Percentiles rank a stretch among this genome's conserved stretches.
Conservation (phyloP, 2,329 filamentous ascomycete genomes). For the Lasiodiplodia gonubiensis region DNA sequence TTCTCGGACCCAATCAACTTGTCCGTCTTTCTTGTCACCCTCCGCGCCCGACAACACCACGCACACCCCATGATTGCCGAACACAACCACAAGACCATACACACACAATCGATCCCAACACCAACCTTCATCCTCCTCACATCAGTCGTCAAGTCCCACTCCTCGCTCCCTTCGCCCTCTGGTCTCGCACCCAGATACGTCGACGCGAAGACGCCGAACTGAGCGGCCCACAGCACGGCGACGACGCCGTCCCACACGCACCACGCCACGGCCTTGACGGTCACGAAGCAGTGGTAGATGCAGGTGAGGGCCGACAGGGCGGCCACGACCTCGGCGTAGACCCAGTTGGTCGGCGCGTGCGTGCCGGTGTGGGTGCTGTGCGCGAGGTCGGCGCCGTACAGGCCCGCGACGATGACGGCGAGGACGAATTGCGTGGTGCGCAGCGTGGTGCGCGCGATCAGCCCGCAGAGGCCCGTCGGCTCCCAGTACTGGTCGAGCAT, state of each 20-base stretch:
- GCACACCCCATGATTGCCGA: neutral
- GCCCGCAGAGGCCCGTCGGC: neutral
- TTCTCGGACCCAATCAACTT: neutral
- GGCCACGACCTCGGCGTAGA: slow-evolving; percentile 8
- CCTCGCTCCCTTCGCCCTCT: neutral
- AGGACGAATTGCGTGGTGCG: slow-evolving; percentile 3
- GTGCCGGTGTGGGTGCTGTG: neutral
- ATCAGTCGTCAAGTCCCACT: neutral
- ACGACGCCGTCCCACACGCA: slow-evolving; percentile 11
- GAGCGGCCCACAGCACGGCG: slow-evolving; percentile 12
- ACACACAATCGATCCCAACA: neutral
- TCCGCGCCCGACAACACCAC: slow-evolving; percentile 15
- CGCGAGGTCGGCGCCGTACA: slow-evolving; percentile 13
- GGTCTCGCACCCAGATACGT: neutral
- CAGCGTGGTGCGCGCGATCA: slow-evolving; percentile 2
- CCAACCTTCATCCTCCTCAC: neutral
- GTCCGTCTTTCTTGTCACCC: slow-evolving; percentile 10
- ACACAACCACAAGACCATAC: slow-evolving; percentile 7
- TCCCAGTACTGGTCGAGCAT: slow-evolving; percentile 12
- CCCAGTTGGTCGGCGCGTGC: neutral
- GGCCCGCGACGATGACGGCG: neutral
- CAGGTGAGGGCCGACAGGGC: slow-evolving; percentile 15
- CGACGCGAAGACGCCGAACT: neutral
- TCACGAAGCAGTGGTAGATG: slow-evolving; percentile 9
- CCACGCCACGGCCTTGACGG: slow-evolving; percentile 1